Conservation (phyloP, 768 basidiomycete species). For the Tylopilus subfusipes region DNA sequence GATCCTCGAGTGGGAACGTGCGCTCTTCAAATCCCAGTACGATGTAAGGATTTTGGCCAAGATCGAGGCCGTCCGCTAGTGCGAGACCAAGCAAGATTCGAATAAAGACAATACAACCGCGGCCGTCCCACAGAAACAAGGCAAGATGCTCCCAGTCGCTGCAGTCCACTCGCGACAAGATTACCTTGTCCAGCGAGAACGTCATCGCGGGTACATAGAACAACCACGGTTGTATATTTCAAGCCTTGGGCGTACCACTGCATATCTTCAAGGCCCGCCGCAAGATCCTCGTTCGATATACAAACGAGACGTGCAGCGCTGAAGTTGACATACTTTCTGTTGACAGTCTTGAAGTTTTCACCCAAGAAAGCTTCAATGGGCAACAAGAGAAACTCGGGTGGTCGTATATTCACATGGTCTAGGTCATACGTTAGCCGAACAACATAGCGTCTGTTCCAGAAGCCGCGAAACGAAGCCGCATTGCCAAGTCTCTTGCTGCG, state of each 20-base stretch:
- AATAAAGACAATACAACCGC: neutral
- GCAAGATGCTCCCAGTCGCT: neutral
- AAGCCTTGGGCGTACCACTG: conserved; percentile 1
- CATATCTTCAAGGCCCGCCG: neutral
- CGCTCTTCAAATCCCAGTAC: neutral
- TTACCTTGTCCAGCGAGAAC: neutral
- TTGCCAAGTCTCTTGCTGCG: neutral
- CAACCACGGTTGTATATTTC: conserved; percentile 9
- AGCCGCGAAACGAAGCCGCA: neutral
- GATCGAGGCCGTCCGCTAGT: neutral
- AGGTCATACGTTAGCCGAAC: neutral
- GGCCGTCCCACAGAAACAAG: neutral
- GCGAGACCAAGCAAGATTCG: neutral
- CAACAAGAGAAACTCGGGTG: conserved; percentile 14
- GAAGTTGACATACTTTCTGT: neutral
- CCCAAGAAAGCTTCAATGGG: conserved; percentile 11
- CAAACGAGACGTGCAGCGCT: conserved; percentile 3
- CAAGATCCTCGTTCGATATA: neutral
- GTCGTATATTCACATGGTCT: neutral
- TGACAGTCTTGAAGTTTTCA: neutral
- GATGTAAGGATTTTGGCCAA: neutral
- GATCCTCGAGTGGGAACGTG: neutral
- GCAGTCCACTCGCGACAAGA: conserved; percentile 1
- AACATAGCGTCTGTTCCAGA: neutral
- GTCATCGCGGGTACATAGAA: conserved; percentile 3